Conservation (phyloP, 495 filamentous ascomycete genomes). For the Podospora sp. region DNA sequence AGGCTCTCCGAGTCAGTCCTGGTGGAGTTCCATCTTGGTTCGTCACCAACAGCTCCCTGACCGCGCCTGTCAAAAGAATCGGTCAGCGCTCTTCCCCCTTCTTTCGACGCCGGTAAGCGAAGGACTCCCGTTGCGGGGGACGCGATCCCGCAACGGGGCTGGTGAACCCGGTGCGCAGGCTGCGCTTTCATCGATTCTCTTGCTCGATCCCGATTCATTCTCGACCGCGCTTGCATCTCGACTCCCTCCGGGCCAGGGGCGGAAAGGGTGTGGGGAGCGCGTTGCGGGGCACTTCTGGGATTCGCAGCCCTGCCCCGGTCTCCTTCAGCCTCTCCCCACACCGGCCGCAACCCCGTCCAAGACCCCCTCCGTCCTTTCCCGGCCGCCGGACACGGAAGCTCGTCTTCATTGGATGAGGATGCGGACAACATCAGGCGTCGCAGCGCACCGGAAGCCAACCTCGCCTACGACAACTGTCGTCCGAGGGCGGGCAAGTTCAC, state of each 20-base stretch:
- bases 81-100: not conserved
- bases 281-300: not conserved
- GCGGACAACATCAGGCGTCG: not conserved
- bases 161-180: not conserved
- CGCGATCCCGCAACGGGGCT: not conserved
- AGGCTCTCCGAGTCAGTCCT: not conserved
- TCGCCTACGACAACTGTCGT: not conserved
- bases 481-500: not conserved
- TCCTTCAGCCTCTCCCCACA: not conserved
- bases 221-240: slow-evolving; percentile 1
- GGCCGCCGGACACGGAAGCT: not conserved
- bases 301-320: not conserved
- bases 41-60: not conserved
- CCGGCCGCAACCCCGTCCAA: not conserved
- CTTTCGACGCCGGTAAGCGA: not conserved
- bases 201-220: slow-evolving; percentile 5
- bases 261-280: not conserved
- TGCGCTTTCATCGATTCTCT: not conserved
- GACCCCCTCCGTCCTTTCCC: not conserved
- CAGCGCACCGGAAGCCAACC: no score
- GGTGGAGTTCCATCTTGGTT: not conserved
- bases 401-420: not conserved
- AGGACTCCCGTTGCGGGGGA: not conserved
- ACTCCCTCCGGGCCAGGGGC: not conserved
- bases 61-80: not conserved